Percentiles rank a stretch among this genome's conserved stretches.
phyloP scores from a whole-genome alignment of 306 rosid genomes.

The Cucurbita pepo region DNA sequence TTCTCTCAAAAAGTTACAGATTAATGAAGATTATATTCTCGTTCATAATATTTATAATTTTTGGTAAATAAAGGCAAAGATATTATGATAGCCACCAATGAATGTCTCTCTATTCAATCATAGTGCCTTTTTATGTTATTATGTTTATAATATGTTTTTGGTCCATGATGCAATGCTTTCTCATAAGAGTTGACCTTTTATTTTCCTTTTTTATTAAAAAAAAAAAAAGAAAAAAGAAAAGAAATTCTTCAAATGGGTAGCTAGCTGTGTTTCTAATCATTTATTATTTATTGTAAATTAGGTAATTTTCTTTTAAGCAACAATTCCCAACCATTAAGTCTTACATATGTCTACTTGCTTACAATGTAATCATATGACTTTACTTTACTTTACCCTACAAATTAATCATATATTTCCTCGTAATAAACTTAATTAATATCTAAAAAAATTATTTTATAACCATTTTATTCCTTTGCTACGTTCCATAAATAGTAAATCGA shows the following conservation, averaged over 20 bases:
- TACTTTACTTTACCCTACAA: not conserved
- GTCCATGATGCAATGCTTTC: not conserved
- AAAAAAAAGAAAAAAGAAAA: not conserved
- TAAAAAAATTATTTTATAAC: no score
- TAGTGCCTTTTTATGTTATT: not conserved
- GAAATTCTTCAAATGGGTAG: not conserved
- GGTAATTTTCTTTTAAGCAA: not conserved
- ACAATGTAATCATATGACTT: not conserved
- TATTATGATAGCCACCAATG: not conserved
- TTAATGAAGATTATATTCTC: no score
- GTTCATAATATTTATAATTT: no score
- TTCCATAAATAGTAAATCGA: no score
- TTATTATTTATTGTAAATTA: not conserved
- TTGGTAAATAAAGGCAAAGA: not conserved
- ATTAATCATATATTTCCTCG: not conserved
- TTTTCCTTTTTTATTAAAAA: not conserved
- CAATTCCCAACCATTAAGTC: not conserved
- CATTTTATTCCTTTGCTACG: no score
- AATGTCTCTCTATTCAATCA: not conserved
- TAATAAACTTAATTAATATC: no score
- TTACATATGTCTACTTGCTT: not conserved
- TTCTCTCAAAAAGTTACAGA: no score
- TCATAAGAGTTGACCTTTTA: not conserved
- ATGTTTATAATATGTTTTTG: not conserved
- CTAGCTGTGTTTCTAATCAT: not conserved